Evolutionary conservation across 176 grass and related monocot genomes (phyloP).

Genomic region (Bolboschoenus planiculmis): DNA sequence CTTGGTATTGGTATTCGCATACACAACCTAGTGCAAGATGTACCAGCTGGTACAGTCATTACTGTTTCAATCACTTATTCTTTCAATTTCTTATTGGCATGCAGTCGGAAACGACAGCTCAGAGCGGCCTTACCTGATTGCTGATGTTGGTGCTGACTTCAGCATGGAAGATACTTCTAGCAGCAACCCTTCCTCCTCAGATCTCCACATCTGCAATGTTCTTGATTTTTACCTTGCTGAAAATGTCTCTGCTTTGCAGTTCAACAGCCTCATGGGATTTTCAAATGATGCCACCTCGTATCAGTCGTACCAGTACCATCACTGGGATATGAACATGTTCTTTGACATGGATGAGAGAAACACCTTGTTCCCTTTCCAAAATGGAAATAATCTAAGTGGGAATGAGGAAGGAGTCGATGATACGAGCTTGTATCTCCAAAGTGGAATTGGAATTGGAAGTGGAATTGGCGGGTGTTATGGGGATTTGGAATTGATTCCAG

Average conservation of each 20-base stretch:
- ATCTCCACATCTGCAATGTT: constrained; percentile 75
- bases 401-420: constrained; percentile 40
- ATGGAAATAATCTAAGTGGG: constrained; percentile 27
- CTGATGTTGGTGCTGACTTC: constrained; percentile 54
- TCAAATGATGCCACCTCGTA: constrained; percentile 51
- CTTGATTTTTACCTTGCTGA: constrained; percentile 67
- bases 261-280: constrained; percentile 75
- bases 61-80: constrained; percentile 11
- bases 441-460: constrained; percentile 35
- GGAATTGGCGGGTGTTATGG: constrained; percentile 34
- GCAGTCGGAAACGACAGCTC: constrained; percentile 44
- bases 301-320: constrained; percentile 16
- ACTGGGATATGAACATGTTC: constrained; percentile 18
- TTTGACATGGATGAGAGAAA: constrained; percentile 68
- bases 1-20: neutral
- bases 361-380: constrained; percentile 50
- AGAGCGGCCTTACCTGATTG: constrained; percentile 64
- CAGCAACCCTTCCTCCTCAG: constrained; percentile 18
- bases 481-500: constrained; percentile 51
- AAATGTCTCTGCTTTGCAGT: constrained; percentile 57
- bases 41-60: neutral
- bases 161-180: constrained; percentile 28
- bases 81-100: constrained; percentile 18
- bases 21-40: neutral
- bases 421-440: constrained; percentile 66